Evolutionary conservation across 257 asterid genomes (phyloP), one percentile per base, ranked within the genome.

Genomic region (Knoxia roxburghii): DNA sequence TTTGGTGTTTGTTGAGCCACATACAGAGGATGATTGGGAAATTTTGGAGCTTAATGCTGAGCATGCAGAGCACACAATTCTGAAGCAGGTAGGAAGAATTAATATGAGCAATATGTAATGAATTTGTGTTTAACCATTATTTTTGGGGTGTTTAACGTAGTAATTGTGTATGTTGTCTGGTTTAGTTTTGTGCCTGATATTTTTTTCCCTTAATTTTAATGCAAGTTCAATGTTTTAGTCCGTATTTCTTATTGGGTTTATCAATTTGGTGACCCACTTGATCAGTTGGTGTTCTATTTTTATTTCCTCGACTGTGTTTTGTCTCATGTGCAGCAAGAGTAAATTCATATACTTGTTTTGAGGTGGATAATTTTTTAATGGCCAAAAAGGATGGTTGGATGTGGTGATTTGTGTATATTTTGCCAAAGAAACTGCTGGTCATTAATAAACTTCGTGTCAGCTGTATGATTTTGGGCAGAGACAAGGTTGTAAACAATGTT

Each of bases 1-100:
- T 26, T 76, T 87, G 32, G 99, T 94, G 77, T 81, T 95, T 39
- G 68, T 90, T 21, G 99, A 94, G 78, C 97, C 99, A 2, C 95
- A 78, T 45, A 90, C 99, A 1, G 99, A 90, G 85, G 99, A 94
- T 76, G 99, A 90, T 80, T 94, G 99, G 99, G 99, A 94, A 85
- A 84, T 90, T 73, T 70, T 94, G 86, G 99, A 94, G 83, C 97
- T 94, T 62, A 94, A 94, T 77, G 76, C 99, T 14, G 96, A 90
- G 87, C 88, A 81, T 71, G 96, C 99, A 39, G 96, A 90, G 72
- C 78, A 81, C 68, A 79, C 81, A 67, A 94, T 94, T 68, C 69
- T 94, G 86, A 78, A 91, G 83, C 96, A 94, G 97, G 99, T 90
- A 76, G 58, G 13, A 64, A 24, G 55, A 58, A 48, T 5, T 7